A percentile compares a stretch with the other conserved stretches of the same genome.
phyloP scores from a whole-genome alignment of 192 early-diverging fungal genomes.

The Backusella liffmaniae region DNA sequence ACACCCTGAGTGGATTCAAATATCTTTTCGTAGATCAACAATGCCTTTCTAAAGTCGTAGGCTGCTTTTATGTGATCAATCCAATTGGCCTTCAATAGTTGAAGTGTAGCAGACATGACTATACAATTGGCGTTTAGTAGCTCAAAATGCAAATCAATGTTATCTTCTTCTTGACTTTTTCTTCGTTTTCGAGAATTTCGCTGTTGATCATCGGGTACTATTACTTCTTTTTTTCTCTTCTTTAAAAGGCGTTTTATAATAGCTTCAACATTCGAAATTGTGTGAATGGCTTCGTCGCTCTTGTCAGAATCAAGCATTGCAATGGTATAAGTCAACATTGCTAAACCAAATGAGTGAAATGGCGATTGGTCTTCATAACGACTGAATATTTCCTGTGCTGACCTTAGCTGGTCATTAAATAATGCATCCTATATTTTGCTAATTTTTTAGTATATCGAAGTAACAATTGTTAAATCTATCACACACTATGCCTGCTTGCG shows the following conservation, averaged over 20 bases:
- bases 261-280: slow-evolving; percentile 19
- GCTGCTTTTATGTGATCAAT: slow-evolving; percentile 33
- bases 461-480: neutral
- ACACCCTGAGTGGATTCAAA: slow-evolving; percentile 25
- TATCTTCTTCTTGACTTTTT: neutral
- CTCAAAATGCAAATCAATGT: slow-evolving; percentile 22
- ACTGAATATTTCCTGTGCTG: slow-evolving; percentile 26
- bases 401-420: slow-evolving; percentile 34
- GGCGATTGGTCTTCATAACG: slow-evolving; percentile 22
- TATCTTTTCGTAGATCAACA: slow-evolving; percentile 33
- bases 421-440: slow-evolving; percentile 28
- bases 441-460: neutral
- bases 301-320: slow-evolving; percentile 32
- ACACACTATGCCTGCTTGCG: slow-evolving; percentile 7
- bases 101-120: slow-evolving; percentile 37
- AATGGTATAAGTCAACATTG: slow-evolving; percentile 32
- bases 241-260: slow-evolving; percentile 8
- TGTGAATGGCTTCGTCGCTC: slow-evolving; percentile 15
- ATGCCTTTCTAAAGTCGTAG: slow-evolving; percentile 36
- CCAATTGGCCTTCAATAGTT: slow-evolving; percentile 34
- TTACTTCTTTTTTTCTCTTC: neutral
- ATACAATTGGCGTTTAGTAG: slow-evolving; percentile 35
- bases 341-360: slow-evolving; percentile 37
- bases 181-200: neutral
- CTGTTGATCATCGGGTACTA: neutral